These are phyloP conservation scores for Deuterostichococcus epilithicus DNA, from an alignment of 139 green algal genomes.

Conservation along the genomic window DNA sequence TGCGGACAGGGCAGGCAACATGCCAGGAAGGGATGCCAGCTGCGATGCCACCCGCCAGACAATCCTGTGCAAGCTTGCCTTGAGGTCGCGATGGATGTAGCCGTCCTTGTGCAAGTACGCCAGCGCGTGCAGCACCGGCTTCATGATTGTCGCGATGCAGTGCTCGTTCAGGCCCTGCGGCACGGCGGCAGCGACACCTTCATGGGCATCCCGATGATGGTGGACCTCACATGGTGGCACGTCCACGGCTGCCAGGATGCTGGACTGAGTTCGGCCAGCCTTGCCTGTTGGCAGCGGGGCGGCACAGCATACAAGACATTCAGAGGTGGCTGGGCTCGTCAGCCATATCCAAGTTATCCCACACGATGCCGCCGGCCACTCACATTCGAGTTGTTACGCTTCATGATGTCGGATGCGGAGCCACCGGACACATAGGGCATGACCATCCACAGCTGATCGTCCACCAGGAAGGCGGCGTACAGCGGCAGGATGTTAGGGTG, in stretches of 20 bases:
- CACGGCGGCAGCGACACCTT: neutral
- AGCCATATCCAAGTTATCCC: neutral
- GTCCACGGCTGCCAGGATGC: too few species aligned
- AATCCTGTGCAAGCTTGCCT: too few species aligned
- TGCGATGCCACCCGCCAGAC: too few species aligned
- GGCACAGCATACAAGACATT: neutral
- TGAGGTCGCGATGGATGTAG: conserved; percentile 89
- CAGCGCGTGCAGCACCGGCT: conserved; percentile 73
- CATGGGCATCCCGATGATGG: neutral
- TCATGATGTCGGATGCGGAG: conserved; percentile 82
- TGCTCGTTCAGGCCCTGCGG: conserved; percentile 74
- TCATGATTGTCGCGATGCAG: conserved; percentile 77
- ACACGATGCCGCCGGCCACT: conserved; percentile 56
- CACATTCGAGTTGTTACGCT: conserved; percentile 34
- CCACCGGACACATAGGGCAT: conserved; percentile 81
- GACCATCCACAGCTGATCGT: conserved; percentile 90
- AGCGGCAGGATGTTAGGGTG: conserved; percentile 86
- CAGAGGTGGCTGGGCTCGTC: neutral
- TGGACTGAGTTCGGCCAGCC: neutral
- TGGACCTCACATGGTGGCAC: too few species aligned
- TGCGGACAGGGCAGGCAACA: too few species aligned
- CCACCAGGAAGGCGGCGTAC: conserved; percentile 75
- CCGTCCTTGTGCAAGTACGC: conserved; percentile 86
- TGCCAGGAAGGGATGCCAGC: too few species aligned
- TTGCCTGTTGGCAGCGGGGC: neutral